These are phyloP conservation scores for Canariomyces notabilis DNA, from an alignment of 2,329 filamentous ascomycete genomes.

Conservation along the genomic window DNA sequence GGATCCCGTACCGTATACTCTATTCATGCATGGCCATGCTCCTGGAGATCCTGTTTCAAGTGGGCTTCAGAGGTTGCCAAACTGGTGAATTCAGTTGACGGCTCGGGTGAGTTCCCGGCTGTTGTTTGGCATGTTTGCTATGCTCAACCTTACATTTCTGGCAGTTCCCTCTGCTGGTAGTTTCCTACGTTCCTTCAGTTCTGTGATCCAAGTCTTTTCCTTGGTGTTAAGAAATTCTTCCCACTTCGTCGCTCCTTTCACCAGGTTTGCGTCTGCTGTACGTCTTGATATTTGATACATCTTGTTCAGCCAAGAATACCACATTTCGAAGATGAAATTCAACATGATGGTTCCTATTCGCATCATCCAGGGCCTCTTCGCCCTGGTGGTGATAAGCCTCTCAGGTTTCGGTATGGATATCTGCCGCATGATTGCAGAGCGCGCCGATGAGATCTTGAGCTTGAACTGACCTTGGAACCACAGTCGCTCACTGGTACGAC, in stretches of 20 bases:
- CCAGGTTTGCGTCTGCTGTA: conserved; percentile 2
- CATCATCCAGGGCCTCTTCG: conserved; percentile 41
- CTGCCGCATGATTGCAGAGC: neutral
- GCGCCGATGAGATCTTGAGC: conserved; percentile 15
- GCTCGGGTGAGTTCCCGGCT: conserved; percentile 8
- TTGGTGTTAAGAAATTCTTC: neutral
- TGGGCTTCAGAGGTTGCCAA: neutral
- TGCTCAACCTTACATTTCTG: neutral
- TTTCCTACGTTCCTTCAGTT: conserved; percentile 3
- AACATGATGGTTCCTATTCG: conserved; percentile 40
- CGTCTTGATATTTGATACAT: neutral
- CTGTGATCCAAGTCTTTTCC: neutral
- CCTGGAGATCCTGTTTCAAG: conserved; percentile 18
- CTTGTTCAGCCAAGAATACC: conserved; percentile 1
- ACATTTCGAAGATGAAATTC: conserved; percentile 33
- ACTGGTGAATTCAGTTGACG: neutral
- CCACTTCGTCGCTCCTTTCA: neutral
- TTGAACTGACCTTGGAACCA: conserved; percentile 6
- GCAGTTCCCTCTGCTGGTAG: conserved; percentile 6
- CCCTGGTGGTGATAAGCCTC: conserved; percentile 43
- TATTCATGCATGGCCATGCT: conserved; percentile 5
- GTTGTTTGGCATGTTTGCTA: too few species aligned
- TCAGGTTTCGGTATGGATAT: conserved; percentile 42
- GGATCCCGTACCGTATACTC: conserved; percentile 1
- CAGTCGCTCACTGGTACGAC: conserved; percentile 58